Evolutionary conservation across 2,329 filamentous ascomycete genomes (phyloP), one percentile per base, ranked within the genome.

Genomic region (Neoascochyta sp.): DNA sequence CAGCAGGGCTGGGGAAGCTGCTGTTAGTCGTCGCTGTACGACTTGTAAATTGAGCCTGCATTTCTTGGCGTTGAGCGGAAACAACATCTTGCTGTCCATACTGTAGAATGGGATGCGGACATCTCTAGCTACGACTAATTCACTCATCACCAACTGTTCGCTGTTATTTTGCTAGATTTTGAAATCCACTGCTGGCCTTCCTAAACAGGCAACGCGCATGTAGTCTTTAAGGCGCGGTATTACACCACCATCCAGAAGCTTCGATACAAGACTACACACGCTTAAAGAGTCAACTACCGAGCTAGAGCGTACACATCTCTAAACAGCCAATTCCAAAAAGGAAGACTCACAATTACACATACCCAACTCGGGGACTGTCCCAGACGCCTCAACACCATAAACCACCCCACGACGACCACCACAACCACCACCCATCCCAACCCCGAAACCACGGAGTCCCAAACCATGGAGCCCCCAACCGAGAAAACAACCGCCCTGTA

Each of bases 1-100:
- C 50, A 57, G 18, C 50, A 55, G 28, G 57, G 54, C 4, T 60
- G 55, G 57, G 54, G 57, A 6, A 42, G 44, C 5, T 59, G 57
- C 22, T 62, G 57, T 38, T 62, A 28, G 47, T 19, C n/a, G 7
- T 7, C 7, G 13, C 5, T 7, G 4, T 5, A n/a, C 4, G 10
- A n/a, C 5, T 4, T 14, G 12, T 7, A 15, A 15, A 15, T 25
- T 5, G 20, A 5, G 5, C 5, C 9, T 22, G 10, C 12, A 5
- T 22, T 22, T 11, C 20, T 10, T 7, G 18, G 20, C 20, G 9
- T n/a, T n/a, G n/a, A n/a, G n/a, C n/a, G n/a, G n/a, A n/a, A n/a
- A n/a, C n/a, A n/a, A n/a, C n/a, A n/a, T n/a, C n/a, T n/a, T n/a
- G n/a, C n/a, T n/a, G n/a, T n/a, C n/a, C n/a, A n/a, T n/a, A n/a